Percentiles rank a stretch among this genome's conserved stretches.
Evolutionary conservation across 2,329 filamentous ascomycete species (phyloP).

Genomic region (Hypoxylon rubiginosum): DNA sequence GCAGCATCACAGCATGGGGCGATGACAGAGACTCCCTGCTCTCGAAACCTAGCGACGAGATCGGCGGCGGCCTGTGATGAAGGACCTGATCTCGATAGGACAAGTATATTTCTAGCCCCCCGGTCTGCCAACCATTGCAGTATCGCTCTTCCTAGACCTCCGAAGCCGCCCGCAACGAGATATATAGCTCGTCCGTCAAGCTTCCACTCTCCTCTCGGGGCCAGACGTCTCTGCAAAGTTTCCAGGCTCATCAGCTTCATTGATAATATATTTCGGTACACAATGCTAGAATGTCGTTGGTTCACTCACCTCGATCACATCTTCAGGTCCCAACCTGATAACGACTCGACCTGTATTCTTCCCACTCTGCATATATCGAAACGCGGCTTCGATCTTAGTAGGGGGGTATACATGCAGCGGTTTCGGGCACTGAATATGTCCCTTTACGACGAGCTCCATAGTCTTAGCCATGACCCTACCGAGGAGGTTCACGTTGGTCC

Average conservation of each 20-base stretch:
- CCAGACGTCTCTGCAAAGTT: conserved; percentile 4
- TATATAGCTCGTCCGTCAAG: conserved; percentile 26
- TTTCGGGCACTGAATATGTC: not conserved
- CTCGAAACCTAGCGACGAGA: conserved; percentile 1
- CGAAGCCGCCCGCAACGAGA: conserved; percentile 25
- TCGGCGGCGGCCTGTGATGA: conserved; percentile 2
- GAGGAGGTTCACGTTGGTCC: not conserved
- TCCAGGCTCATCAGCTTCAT: not conserved
- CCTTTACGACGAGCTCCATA: not conserved
- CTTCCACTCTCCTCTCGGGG: conserved; percentile 3
- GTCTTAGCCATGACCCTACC: not conserved
- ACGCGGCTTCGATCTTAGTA: conserved; percentile 24
- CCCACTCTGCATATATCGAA: conserved; percentile 29
- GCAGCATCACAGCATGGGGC: conserved; percentile 27
- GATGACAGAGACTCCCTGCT: not conserved
- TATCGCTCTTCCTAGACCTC: conserved; percentile 35
- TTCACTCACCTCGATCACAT: conserved; percentile 21
- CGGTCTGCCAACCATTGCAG: conserved; percentile 38
- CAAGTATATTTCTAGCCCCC: conserved; percentile 40
- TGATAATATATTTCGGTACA: not conserved
- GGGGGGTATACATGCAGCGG: conserved; percentile 16
- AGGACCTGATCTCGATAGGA: conserved; percentile 39
- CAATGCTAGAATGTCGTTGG: not conserved
- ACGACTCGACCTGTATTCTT: conserved; percentile 30
- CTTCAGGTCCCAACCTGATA: not conserved